A percentile compares a stretch with the other conserved stretches of the same genome.
These are phyloP conservation scores for Fusarium floridanum DNA, from an alignment of 2,329 filamentous ascomycete genomes.

Conservation along the genomic window DNA sequence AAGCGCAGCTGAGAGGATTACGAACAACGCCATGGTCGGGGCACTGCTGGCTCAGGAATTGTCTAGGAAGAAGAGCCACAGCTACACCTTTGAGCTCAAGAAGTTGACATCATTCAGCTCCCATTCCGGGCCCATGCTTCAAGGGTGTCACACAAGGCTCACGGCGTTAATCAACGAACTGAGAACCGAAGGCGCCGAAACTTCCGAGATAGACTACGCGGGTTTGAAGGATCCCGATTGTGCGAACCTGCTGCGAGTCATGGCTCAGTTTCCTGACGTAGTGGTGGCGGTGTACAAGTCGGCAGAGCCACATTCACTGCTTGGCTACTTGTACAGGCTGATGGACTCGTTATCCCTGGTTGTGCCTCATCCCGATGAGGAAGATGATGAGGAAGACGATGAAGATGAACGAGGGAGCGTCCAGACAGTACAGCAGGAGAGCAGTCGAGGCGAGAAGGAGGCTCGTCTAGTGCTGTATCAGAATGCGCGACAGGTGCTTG, in stretches of 20 bases:
- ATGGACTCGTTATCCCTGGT: conserved; percentile 6
- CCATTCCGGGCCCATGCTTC: conserved; percentile 6
- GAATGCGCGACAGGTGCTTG: conserved; percentile 15
- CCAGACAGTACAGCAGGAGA: neutral
- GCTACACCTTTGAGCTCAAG: conserved; percentile 37
- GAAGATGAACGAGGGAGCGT: neutral
- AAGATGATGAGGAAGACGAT: neutral
- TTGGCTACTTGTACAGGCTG: conserved; percentile 66
- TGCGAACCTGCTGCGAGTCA: conserved; percentile 62
- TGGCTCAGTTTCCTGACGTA: conserved; percentile 75
- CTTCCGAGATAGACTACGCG: neutral
- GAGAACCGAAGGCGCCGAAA: neutral
- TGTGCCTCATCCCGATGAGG: neutral
- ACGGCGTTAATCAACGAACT: neutral
- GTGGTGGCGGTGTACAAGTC: conserved; percentile 73
- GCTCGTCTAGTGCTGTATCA: conserved; percentile 20
- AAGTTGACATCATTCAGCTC: neutral
- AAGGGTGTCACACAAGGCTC: neutral
- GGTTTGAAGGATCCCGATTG: conserved; percentile 5
- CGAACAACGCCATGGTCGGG: conserved; percentile 7
- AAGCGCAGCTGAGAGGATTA: neutral
- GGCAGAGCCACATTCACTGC: conserved; percentile 72
- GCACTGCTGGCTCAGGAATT: conserved; percentile 35
- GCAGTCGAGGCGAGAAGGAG: neutral
- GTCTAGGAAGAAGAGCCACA: conserved; percentile 37